Percentiles rank a stretch among this genome's conserved stretches.
Evolutionary conservation across 345 rosid genomes (phyloP).

Genomic region (Gossypium arboreum): DNA sequence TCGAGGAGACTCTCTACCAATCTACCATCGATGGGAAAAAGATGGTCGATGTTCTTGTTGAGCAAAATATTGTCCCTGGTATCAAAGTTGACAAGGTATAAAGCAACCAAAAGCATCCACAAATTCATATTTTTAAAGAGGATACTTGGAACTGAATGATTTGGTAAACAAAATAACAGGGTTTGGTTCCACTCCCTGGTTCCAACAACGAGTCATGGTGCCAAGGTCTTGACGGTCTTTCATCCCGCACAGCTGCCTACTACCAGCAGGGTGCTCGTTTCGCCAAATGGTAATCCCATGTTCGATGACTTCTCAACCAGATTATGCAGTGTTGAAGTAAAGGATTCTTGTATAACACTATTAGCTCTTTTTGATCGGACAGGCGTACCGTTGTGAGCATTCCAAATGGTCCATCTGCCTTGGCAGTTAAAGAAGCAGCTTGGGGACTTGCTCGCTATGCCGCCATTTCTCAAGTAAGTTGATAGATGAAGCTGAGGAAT

Average conservation of each 20-base stretch:
- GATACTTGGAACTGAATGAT: not conserved
- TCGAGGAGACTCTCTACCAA: slow-evolving; percentile 97
- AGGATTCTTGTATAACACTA: not conserved
- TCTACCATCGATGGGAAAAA: slow-evolving; percentile 81
- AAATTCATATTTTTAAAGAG: not conserved
- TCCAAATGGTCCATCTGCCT: slow-evolving; percentile 92
- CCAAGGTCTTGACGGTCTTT: slow-evolving; percentile 96
- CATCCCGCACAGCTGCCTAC: slow-evolving; percentile 95
- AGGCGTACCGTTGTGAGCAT: slow-evolving; percentile 99
- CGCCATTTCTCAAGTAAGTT: slow-evolving; percentile 75
- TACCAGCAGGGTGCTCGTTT: slow-evolving; percentile 99
- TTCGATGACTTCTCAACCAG: not conserved
- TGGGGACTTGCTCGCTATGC: slow-evolving; percentile 99
- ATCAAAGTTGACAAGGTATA: slow-evolving; percentile 96
- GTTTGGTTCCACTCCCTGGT: slow-evolving; percentile 93
- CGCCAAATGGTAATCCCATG: slow-evolving; percentile 73
- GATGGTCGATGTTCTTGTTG: slow-evolving; percentile 85
- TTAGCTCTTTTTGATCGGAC: slow-evolving; percentile 16
- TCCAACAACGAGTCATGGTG: slow-evolving; percentile 97
- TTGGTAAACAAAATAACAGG: slow-evolving; percentile 39
- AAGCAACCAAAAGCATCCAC: not conserved
- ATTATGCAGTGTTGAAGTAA: not conserved
- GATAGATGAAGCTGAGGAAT: too few relatives aligned
- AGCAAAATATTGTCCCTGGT: slow-evolving; percentile 92
- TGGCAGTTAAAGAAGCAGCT: slow-evolving; percentile 97